These are phyloP conservation scores for Amoebophrya sp. DNA, from an alignment of 169 alveolate species.

Conservation along the genomic window DNA sequence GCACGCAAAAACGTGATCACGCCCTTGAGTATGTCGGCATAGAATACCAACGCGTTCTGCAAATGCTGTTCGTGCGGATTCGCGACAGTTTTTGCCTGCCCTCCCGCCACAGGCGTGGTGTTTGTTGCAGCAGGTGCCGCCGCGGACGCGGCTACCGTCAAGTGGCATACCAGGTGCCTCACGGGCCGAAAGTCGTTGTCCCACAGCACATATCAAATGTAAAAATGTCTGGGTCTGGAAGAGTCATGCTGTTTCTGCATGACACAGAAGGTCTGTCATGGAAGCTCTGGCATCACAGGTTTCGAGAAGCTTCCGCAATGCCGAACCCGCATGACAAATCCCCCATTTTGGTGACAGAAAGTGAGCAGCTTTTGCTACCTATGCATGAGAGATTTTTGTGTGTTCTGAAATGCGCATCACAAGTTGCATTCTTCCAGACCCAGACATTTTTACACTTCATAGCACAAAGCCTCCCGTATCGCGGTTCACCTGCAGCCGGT, in stretches of 20 bases:
- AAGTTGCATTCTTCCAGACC: background rate
- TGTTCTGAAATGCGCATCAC: background rate
- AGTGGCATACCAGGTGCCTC: too few species aligned
- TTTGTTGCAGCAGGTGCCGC: too few species aligned
- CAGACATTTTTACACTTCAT: background rate
- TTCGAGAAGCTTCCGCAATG: background rate
- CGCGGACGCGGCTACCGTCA: too few species aligned
- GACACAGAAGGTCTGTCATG: too few species aligned
- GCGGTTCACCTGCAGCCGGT: background rate
- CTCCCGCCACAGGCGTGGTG: too few species aligned
- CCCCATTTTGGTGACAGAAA: background rate
- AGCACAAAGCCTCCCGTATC: background rate
- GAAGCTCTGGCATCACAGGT: too few species aligned
- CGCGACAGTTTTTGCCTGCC: too few species aligned
- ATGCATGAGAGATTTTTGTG: background rate
- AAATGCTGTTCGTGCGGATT: too few species aligned
- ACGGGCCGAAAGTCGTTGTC: too few species aligned
- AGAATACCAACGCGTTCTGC: background rate
- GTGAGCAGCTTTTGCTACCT: background rate
- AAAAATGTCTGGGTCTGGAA: too few species aligned
- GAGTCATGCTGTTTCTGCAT: too few species aligned
- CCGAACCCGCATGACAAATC: background rate
- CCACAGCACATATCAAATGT: too few species aligned
- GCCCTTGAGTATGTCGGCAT: background rate
- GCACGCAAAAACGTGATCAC: background rate